These are phyloP conservation scores for Colletotrichum agaves DNA, from an alignment of 2,329 filamentous ascomycete genomes.

Conservation along the genomic window DNA sequence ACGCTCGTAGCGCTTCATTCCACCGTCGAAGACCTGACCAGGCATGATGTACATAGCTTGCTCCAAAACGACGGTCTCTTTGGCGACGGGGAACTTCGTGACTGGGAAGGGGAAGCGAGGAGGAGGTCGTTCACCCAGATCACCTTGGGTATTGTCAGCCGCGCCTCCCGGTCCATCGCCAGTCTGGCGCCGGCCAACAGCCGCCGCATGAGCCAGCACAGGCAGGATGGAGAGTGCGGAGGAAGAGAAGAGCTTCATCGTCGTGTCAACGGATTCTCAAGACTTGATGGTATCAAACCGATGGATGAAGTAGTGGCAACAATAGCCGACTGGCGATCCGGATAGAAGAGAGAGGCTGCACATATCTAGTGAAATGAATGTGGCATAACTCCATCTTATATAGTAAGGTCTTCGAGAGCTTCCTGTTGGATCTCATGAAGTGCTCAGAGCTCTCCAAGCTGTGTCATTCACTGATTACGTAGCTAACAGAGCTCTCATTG, in stretches of 20 bases:
- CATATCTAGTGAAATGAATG: no score
- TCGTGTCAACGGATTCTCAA: not conserved
- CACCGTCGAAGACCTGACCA: constrained; percentile 47
- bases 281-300: not conserved
- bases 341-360: not conserved
- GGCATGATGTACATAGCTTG: constrained; percentile 47
- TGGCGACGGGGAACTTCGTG: constrained; percentile 44
- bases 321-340: not conserved
- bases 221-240: constrained; percentile 40
- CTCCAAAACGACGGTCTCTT: constrained; percentile 43
- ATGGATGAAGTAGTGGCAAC: not conserved
- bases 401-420: not conserved
- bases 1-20: constrained; percentile 52
- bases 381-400: no score
- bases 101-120: constrained; percentile 45
- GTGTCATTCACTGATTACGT: constrained; percentile 15
- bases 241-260: constrained; percentile 41
- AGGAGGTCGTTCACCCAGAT: constrained; percentile 42
- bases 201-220: constrained; percentile 33
- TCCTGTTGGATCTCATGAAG: not conserved
- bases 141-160: constrained; percentile 42
- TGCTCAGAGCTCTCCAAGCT: constrained; percentile 10
- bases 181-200: constrained; percentile 40
- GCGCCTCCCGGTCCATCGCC: constrained; percentile 42
- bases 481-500: constrained; percentile 17